Conservation (phyloP, 495 filamentous ascomycete genomes). For the Talaromyces adpressus region DNA sequence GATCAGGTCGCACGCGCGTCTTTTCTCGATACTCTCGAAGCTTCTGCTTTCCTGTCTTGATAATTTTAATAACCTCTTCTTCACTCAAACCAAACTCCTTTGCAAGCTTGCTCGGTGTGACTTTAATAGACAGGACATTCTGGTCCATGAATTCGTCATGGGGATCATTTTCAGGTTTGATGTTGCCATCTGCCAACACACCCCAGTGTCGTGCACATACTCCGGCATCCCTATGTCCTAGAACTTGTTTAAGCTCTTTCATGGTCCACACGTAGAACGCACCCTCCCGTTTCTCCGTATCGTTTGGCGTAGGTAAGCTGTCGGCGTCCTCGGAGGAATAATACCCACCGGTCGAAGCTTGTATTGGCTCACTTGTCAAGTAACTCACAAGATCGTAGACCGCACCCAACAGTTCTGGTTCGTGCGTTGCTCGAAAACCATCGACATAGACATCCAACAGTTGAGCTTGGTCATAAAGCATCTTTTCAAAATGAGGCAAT, state of each 20-base stretch:
- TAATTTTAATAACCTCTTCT: slow-evolving; percentile 63
- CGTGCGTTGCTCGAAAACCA: slow-evolving; percentile 67
- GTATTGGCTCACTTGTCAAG: slow-evolving; percentile 59
- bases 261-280: slow-evolving; percentile 95
- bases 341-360: slow-evolving; percentile 65
- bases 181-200: slow-evolving; percentile 82
- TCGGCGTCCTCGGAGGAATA: slow-evolving; percentile 89
- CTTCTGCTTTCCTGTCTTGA: slow-evolving; percentile 60
- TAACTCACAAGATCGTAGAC: slow-evolving; percentile 83
- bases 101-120: slow-evolving; percentile 59
- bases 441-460: slow-evolving; percentile 83
- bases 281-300: slow-evolving; percentile 83
- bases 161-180: slow-evolving; percentile 73
- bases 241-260: slow-evolving; percentile 74
- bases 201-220: slow-evolving; percentile 82
- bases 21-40: slow-evolving; percentile 66
- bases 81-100: slow-evolving; percentile 71
- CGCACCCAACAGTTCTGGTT: slow-evolving; percentile 66
- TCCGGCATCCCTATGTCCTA: slow-evolving; percentile 61
- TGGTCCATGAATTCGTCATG: slow-evolving; percentile 90
- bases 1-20: slow-evolving; percentile 68
- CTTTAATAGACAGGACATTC: slow-evolving; percentile 52
- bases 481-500: slow-evolving; percentile 96
- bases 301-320: slow-evolving; percentile 66
- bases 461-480: slow-evolving; percentile 92